Conservation (phyloP, 2,329 filamentous ascomycete species). For the Colletotrichum tofieldiae region DNA sequence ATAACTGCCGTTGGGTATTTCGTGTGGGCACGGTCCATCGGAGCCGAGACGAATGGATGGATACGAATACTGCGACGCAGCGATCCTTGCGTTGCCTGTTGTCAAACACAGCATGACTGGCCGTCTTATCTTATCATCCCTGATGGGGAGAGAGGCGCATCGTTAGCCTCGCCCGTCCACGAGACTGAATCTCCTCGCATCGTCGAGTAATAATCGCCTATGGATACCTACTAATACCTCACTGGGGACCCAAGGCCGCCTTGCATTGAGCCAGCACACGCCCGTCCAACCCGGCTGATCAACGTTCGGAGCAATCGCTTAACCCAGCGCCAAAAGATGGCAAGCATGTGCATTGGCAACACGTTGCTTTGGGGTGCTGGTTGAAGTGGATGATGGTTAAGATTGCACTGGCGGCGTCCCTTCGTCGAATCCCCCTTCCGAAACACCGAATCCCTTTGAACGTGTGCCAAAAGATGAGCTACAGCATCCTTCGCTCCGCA, state of each 20-base stretch:
- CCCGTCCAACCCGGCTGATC: conserved; percentile 13
- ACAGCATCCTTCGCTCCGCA: conserved; percentile 14
- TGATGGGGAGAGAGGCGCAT: conserved; percentile 22
- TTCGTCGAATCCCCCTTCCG: neutral
- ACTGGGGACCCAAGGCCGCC: conserved; percentile 14
- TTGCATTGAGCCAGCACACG: conserved; percentile 26
- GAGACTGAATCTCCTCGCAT: conserved; percentile 23
- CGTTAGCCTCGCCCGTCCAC: conserved; percentile 22
- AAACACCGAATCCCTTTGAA: conserved; percentile 13
- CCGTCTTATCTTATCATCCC: conserved; percentile 36
- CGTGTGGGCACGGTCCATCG: conserved; percentile 1
- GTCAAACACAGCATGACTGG: conserved; percentile 16
- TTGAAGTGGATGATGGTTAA: conserved; percentile 10
- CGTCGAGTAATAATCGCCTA: conserved; percentile 1
- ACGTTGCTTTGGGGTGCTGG: neutral
- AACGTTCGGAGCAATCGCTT: conserved; percentile 5
- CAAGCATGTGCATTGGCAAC: conserved; percentile 11
- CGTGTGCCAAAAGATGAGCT: conserved; percentile 5
- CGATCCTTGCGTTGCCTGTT: conserved; percentile 21
- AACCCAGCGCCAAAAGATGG: neutral
- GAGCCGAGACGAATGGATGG: neutral
- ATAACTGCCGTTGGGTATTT: conserved; percentile 4
- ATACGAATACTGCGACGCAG: conserved; percentile 28
- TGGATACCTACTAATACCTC: neutral
- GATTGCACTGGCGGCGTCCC: neutral